A percentile compares a stretch with the other conserved stretches of the same genome.
phyloP scores from a whole-genome alignment of 2,329 filamentous ascomycete genomes.

The Fusarium brachygibbosum region DNA sequence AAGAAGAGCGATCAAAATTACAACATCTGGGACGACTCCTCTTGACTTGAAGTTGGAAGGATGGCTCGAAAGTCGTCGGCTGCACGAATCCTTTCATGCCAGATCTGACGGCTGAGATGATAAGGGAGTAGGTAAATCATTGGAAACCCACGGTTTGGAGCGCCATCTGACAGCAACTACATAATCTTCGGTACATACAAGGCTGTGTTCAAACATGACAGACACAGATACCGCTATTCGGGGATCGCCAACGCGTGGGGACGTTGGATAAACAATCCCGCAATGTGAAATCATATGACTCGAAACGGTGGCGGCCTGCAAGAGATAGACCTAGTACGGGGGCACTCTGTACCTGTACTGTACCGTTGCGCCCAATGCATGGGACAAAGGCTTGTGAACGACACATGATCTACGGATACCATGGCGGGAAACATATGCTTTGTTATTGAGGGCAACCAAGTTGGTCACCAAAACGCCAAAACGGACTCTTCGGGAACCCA shows the following conservation, averaged over 20 bases:
- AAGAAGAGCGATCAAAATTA: background rate
- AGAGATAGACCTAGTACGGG: conserved; percentile 17
- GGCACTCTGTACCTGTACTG: background rate
- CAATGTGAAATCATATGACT: conserved; percentile 38
- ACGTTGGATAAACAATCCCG: conserved; percentile 15
- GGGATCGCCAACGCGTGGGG: conserved; percentile 26
- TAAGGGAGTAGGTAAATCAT: too few relatives aligned
- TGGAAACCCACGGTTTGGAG: background rate
- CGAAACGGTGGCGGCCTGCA: conserved; percentile 28
- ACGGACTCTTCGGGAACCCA: conserved; percentile 16
- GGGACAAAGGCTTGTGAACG: conserved; percentile 27
- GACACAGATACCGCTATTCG: conserved; percentile 8
- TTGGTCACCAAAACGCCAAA: conserved; percentile 13
- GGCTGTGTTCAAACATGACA: background rate
- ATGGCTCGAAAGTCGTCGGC: background rate
- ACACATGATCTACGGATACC: conserved; percentile 39
- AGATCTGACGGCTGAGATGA: background rate
- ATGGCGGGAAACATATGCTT: conserved; percentile 21
- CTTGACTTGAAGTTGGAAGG: background rate
- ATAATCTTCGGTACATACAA: background rate
- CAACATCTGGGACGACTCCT: background rate
- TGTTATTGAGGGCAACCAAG: conserved; percentile 11
- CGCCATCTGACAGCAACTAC: background rate
- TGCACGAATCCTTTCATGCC: background rate
- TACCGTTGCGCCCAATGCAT: conserved; percentile 32